phyloP scores from a whole-genome alignment of 2,329 filamentous ascomycete genomes.

The Claviceps sp. region DNA sequence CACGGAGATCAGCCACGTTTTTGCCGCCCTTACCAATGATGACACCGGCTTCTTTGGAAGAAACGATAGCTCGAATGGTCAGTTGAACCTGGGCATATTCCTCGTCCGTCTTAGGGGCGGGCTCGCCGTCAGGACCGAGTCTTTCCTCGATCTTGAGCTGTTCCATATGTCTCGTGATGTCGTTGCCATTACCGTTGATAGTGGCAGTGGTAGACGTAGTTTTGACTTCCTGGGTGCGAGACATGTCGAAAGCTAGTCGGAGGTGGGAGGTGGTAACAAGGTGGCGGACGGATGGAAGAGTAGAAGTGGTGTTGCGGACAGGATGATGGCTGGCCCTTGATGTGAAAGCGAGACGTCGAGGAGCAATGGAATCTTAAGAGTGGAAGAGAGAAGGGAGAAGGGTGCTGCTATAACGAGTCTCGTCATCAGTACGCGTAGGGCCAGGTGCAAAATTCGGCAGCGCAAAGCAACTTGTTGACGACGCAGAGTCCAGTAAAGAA shows the following conservation, averaged over 20 bases:
- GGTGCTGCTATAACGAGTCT: neutral
- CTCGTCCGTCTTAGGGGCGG: slow-evolving; percentile 82
- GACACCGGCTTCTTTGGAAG: slow-evolving; percentile 95
- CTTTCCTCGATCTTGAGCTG: slow-evolving; percentile 54
- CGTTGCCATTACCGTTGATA: slow-evolving; percentile 36
- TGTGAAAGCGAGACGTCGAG: neutral
- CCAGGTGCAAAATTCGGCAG: neutral
- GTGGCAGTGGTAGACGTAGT: slow-evolving; percentile 17
- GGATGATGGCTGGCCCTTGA: neutral
- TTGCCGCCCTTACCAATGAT: slow-evolving; percentile 98
- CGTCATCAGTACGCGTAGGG: neutral
- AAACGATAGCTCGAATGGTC: slow-evolving; percentile 93
- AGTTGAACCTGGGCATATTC: slow-evolving; percentile 89
- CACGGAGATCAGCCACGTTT: slow-evolving; percentile 92
- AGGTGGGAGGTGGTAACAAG: neutral
- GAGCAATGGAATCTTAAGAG: neutral
- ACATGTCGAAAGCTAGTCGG: slow-evolving; percentile 32
- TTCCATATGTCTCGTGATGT: slow-evolving; percentile 47
- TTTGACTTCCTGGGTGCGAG: slow-evolving; percentile 43
- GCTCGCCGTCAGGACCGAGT: slow-evolving; percentile 61
- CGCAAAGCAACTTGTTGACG: neutral
- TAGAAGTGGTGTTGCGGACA: neutral
- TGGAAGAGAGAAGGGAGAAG: neutral
- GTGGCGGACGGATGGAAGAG: slow-evolving; percentile 6
- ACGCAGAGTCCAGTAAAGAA: neutral